Conservation (phyloP, 2,329 filamentous ascomycete genomes). For the Coniochaeta prunicola region DNA sequence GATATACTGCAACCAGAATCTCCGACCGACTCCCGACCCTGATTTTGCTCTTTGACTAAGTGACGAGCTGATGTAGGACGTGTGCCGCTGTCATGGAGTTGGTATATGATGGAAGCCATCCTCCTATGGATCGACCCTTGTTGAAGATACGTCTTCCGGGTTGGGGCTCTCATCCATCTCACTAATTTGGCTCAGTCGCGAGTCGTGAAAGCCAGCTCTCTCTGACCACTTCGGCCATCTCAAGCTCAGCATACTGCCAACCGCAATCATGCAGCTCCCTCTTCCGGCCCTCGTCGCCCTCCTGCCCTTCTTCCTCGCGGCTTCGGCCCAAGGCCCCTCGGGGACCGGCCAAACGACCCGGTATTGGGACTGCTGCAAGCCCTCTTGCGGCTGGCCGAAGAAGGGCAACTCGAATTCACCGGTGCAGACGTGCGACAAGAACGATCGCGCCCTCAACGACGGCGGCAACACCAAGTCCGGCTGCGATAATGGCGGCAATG, state of each 20-base stretch:
- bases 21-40: conserved; percentile 1
- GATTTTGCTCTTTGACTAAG: not conserved
- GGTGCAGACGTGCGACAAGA: conserved; percentile 38
- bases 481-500: conserved; percentile 35
- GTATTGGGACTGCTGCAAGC: conserved; percentile 52
- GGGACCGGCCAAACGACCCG: conserved; percentile 25
- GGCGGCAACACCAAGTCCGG: conserved; percentile 22
- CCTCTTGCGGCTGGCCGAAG: conserved; percentile 45
- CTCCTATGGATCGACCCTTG: not conserved
- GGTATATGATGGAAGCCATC: not conserved
- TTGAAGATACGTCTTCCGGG: not conserved
- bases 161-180: not conserved
- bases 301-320: conserved; percentile 11
- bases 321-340: conserved; percentile 16
- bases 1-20: conserved; percentile 5
- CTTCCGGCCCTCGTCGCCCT: conserved; percentile 13
- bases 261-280: conserved; percentile 14
- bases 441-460: conserved; percentile 41
- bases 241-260: not conserved
- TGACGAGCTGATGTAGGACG: not conserved
- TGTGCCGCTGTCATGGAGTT: not conserved
- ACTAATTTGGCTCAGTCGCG: not conserved
- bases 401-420: conserved; percentile 34
- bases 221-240: not conserved
- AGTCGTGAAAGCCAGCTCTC: not conserved